Evolutionary conservation across 257 asterid species (phyloP).

Genomic region (Perilla frutescens): DNA sequence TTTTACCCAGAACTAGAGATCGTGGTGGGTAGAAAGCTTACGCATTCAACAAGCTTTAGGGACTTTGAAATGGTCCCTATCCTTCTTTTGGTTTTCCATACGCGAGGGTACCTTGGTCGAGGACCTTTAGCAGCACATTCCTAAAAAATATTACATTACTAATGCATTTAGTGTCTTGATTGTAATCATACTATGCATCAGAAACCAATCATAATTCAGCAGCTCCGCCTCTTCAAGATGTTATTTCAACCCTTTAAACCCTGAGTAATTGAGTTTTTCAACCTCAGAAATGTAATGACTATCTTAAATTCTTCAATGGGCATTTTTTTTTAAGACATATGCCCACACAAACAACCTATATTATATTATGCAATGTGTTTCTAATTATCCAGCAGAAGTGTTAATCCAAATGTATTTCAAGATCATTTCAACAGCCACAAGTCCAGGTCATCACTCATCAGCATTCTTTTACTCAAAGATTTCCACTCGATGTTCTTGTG

Average conservation of each 20-base stretch:
- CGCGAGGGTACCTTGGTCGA: constrained; percentile 91
- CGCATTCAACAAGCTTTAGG: constrained; percentile 80
- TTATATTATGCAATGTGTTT: neutral
- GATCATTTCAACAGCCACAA: neutral
- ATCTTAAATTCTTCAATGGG: too few species aligned
- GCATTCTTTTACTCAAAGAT: neutral
- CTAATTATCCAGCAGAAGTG: neutral
- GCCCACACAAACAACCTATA: too few species aligned
- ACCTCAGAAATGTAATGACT: too few species aligned
- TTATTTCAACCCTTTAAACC: neutral
- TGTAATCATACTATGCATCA: neutral
- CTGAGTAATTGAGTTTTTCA: neutral
- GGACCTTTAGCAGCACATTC: constrained; percentile 92
- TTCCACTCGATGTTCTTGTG: neutral
- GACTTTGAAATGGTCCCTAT: constrained; percentile 91
- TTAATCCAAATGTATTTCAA: constrained; percentile 16
- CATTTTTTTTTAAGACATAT: too few species aligned
- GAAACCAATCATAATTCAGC: neutral
- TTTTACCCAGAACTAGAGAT: constrained; percentile 15
- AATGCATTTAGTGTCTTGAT: constrained; percentile 16
- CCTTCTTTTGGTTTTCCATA: constrained; percentile 78
- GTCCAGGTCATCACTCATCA: neutral
- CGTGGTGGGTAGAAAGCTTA: constrained; percentile 46
- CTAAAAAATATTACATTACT: constrained; percentile 45
- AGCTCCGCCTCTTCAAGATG: neutral